Conservation (phyloP, 257 asterid species). For the Scutellaria barbata region DNA sequence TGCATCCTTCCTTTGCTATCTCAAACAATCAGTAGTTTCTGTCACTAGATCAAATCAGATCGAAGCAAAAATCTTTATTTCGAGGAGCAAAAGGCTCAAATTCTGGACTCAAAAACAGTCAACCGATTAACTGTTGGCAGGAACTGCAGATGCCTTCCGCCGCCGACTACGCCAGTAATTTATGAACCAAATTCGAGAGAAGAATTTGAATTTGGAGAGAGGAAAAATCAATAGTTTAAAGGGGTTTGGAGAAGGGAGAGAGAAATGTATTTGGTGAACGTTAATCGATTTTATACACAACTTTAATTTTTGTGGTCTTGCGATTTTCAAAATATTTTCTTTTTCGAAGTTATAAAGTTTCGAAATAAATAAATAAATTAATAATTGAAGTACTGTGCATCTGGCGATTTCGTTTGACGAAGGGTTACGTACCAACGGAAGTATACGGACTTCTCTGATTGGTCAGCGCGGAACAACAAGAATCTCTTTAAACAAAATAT, state of each 20-base stretch:
- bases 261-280: conserved; percentile 27
- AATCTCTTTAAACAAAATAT: too few species aligned
- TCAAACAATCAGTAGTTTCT: background rate
- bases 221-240: background rate
- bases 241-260: conserved; percentile 35
- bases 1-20: conserved; percentile 49
- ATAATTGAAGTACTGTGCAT: conserved; percentile 7
- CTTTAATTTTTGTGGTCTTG: conserved; percentile 17
- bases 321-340: conserved; percentile 1
- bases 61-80: conserved; percentile 4
- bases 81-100: conserved; percentile 6
- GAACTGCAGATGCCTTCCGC: conserved; percentile 18
- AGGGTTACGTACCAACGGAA: conserved; percentile 28
- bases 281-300: conserved; percentile 24
- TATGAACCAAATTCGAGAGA: conserved; percentile 1
- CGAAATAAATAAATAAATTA: background rate
- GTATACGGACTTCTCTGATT: conserved; percentile 32
- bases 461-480: background rate
- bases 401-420: conserved; percentile 25
- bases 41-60: conserved; percentile 37
- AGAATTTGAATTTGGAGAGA: background rate
- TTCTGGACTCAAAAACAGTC: conserved; percentile 11
- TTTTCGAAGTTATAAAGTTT: background rate
- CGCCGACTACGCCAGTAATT: background rate
- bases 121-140: background rate